Evolutionary conservation across 352 stramenopile genomes (phyloP).

Genomic region (Pythium aquatile): DNA sequence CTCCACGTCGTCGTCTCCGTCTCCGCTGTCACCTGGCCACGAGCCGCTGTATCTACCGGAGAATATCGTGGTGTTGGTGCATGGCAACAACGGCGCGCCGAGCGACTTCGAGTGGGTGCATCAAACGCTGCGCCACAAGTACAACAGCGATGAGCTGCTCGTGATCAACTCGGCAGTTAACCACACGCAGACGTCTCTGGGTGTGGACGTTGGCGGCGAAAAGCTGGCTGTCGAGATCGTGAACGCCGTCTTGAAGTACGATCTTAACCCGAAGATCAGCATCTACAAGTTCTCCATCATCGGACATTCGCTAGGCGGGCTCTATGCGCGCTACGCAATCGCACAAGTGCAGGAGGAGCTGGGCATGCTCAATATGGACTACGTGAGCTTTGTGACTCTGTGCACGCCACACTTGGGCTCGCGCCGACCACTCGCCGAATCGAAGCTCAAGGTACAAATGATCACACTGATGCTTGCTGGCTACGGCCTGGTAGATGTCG

Average conservation of each 20-base stretch:
- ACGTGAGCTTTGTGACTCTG: conserved; percentile 76
- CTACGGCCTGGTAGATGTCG: neutral
- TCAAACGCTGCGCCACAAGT: conserved; percentile 42
- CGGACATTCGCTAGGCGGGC: conserved; percentile 70
- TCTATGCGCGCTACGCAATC: conserved; percentile 73
- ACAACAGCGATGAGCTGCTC: conserved; percentile 45
- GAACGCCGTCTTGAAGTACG: conserved; percentile 53
- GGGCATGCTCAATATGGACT: conserved; percentile 58
- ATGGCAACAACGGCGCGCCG: conserved; percentile 80
- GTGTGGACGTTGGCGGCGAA: conserved; percentile 61
- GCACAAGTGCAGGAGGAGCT: conserved; percentile 54
- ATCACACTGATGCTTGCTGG: neutral
- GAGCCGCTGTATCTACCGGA: conserved; percentile 45
- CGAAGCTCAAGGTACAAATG: conserved; percentile 58
- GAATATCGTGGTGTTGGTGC: conserved; percentile 78
- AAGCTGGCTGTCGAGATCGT: conserved; percentile 69
- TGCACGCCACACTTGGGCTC: conserved; percentile 80
- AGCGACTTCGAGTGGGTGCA: conserved; percentile 68
- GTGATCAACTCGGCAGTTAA: conserved; percentile 71
- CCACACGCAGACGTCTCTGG: conserved; percentile 57
- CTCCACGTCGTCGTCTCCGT: conserved; percentile 23
- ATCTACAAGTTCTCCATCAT: conserved; percentile 72
- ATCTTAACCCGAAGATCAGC: conserved; percentile 45
- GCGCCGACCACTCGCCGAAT: conserved; percentile 54
- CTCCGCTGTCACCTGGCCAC: conserved; percentile 41